These are phyloP conservation scores for Mesembryanthemum crystallinum DNA, from an alignment of 148 eudicot species.

Conservation along the genomic window DNA sequence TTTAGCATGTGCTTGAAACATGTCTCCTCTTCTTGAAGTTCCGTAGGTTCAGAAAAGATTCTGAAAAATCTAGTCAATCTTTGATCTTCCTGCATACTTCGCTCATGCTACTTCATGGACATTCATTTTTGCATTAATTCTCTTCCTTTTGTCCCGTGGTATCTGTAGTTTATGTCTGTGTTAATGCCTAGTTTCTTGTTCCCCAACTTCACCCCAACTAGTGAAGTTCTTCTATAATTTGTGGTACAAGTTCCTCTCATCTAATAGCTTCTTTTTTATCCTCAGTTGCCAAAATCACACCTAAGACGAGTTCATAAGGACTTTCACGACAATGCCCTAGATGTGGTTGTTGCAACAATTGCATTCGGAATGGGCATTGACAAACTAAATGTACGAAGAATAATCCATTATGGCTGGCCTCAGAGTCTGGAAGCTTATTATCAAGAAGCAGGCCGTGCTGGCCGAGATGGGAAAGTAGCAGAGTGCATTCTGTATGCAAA, in stretches of 20 bases:
- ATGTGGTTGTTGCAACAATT: constrained; percentile 87
- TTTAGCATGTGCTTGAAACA: not conserved
- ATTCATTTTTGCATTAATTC: not conserved
- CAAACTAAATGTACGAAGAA: constrained; percentile 76
- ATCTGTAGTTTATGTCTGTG: too few relatives aligned
- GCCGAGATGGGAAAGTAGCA: constrained; percentile 82
- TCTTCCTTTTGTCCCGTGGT: not conserved
- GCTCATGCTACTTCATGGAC: not conserved
- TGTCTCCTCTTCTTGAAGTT: not conserved
- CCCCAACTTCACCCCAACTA: too few relatives aligned
- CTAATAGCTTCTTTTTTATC: constrained; percentile 3
- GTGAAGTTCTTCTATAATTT: not conserved
- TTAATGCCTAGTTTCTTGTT: not conserved
- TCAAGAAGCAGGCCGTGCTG: constrained; percentile 98
- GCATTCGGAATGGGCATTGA: constrained; percentile 98
- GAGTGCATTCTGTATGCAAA: constrained; percentile 78
- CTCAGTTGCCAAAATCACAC: constrained; percentile 77
- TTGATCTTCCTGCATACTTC: not conserved
- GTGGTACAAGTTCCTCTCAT: not conserved
- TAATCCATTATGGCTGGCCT: constrained; percentile 94
- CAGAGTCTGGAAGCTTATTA: constrained; percentile 96
- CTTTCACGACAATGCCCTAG: constrained; percentile 65
- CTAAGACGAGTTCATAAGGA: constrained; percentile 80
- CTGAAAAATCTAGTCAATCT: not conserved
- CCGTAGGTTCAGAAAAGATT: not conserved